Evolutionary conservation across 371 early-diverging fungal genomes (phyloP).

Genomic region (Syncephalastrum contaminatum): DNA sequence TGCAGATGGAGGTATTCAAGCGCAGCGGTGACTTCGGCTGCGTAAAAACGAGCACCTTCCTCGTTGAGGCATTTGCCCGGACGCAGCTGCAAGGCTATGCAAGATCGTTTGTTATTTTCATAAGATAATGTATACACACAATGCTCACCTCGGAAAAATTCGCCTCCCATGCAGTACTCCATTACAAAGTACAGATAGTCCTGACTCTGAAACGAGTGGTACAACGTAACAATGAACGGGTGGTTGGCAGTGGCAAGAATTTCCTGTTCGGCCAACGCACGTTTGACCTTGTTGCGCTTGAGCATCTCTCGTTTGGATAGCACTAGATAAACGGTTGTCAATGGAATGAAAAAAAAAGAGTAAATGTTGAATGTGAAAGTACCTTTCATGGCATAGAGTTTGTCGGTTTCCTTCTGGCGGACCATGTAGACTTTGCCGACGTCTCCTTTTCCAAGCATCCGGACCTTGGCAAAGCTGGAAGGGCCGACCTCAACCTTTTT

Average conservation of each 20-base stretch:
- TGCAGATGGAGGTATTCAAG: conserved; percentile 94
- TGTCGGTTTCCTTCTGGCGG: conserved; percentile 79
- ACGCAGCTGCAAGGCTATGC: conserved; percentile 68
- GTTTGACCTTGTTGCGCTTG: conserved; percentile 83
- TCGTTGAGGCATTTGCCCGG: conserved; percentile 85
- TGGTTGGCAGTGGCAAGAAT: conserved; percentile 81
- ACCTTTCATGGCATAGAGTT: conserved; percentile 94
- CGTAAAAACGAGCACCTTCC: conserved; percentile 94
- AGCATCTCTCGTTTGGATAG: conserved; percentile 88
- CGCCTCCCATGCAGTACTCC: conserved; percentile 97
- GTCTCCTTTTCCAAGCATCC: conserved; percentile 93
- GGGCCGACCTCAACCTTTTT: conserved; percentile 81
- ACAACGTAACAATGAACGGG: conserved; percentile 93
- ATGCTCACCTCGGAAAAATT: conserved; percentile 79
- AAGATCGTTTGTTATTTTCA: background rate
- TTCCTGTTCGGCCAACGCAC: conserved; percentile 83
- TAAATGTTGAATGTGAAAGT: conserved; percentile 1
- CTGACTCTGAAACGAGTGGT: conserved; percentile 89
- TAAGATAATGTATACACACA: background rate
- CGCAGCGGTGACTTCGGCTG: conserved; percentile 92
- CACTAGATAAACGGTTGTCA: conserved; percentile 19
- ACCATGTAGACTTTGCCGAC: conserved; percentile 97
- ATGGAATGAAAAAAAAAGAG: background rate
- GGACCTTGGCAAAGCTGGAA: conserved; percentile 77
- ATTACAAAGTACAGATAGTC: conserved; percentile 90